A percentile compares a stretch with the other conserved stretches of the same genome.
phyloP scores from a whole-genome alignment of 1,284 basidiomycete species.

The Pseudozyma sp. region DNA sequence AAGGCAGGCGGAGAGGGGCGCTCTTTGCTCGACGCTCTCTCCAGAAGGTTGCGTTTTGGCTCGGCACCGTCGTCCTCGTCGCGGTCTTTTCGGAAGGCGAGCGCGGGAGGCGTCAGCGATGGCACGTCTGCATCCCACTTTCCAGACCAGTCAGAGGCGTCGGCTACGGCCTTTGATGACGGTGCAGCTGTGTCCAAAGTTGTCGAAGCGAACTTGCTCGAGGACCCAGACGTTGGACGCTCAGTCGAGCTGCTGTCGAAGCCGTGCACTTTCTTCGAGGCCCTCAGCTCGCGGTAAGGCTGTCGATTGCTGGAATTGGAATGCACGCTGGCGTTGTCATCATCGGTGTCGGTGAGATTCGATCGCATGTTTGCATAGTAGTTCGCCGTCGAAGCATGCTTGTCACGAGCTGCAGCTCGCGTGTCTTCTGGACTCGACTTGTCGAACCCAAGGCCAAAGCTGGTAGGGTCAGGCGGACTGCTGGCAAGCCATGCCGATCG shows the following conservation, averaged over 20 bases:
- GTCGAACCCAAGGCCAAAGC: slow-evolving; percentile 49
- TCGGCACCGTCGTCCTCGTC: slow-evolving; percentile 25
- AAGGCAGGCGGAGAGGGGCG: slow-evolving; percentile 10
- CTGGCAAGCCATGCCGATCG: slow-evolving; percentile 49
- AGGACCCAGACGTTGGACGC: slow-evolving; percentile 7
- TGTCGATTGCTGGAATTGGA: slow-evolving; percentile 47
- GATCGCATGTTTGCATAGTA: slow-evolving; percentile 18
- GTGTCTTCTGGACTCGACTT: slow-evolving; percentile 39
- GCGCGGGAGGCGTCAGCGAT: slow-evolving; percentile 42
- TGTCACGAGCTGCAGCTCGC: slow-evolving; percentile 11
- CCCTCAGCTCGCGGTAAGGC: slow-evolving; percentile 41
- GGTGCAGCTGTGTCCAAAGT: slow-evolving; percentile 5
- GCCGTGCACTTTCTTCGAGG: slow-evolving; percentile 36
- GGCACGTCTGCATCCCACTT: slow-evolving; percentile 48
- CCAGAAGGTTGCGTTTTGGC: slow-evolving; percentile 16
- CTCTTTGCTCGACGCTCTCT: slow-evolving; percentile 27
- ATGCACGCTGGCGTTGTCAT: slow-evolving; percentile 41
- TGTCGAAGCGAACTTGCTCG: slow-evolving; percentile 16
- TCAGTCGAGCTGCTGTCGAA: slow-evolving; percentile 21
- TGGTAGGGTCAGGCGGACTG: slow-evolving; percentile 50
- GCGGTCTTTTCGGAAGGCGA: slow-evolving; percentile 28
- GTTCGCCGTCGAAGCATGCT: slow-evolving; percentile 8
- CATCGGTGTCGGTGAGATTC: slow-evolving; percentile 39
- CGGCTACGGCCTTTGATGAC: slow-evolving; percentile 6
- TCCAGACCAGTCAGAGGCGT: slow-evolving; percentile 17